A percentile compares a stretch with the other conserved stretches of the same genome.
Evolutionary conservation across 2,329 filamentous ascomycete species (phyloP).

Genomic region (Epichloe bromicola): DNA sequence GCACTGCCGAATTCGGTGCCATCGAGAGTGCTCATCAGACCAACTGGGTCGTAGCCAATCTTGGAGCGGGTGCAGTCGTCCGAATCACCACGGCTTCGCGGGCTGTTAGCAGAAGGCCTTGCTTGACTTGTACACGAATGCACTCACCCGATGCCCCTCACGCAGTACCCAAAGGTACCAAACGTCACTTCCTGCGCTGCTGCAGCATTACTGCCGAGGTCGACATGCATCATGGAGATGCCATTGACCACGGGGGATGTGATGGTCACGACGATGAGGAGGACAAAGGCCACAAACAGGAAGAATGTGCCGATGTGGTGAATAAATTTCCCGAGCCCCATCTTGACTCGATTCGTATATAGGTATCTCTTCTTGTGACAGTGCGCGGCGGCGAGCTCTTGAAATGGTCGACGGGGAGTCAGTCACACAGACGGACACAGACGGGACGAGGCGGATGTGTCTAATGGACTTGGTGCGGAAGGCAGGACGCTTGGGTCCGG

Average conservation of each 20-base stretch:
- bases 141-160: conserved; percentile 16
- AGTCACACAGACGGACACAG: no score
- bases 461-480: no score
- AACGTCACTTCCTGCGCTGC: conserved; percentile 31
- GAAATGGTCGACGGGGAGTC: no score
- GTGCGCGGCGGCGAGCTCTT: no score
- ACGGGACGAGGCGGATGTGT: no score
- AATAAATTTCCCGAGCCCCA: conserved; percentile 36
- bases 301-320: conserved; percentile 46
- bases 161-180: conserved; percentile 50
- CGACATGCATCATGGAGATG: conserved; percentile 40
- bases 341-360: conserved; percentile 11
- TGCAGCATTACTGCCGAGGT: conserved; percentile 25
- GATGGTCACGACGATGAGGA: conserved; percentile 45
- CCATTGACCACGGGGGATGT: conserved; percentile 47
- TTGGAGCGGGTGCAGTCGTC: conserved; percentile 34
- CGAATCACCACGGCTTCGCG: conserved; percentile 13
- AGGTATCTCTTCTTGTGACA: no score
- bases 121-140: no score
- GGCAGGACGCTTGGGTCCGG: not conserved
- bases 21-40: conserved; percentile 27
- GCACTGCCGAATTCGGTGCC: conserved; percentile 27
- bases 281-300: conserved; percentile 39
- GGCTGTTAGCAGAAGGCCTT: not conserved
- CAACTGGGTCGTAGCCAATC: conserved; percentile 44